Conservation (phyloP, 2,329 filamentous ascomycete species). For the Talaromyces marneffei region DNA sequence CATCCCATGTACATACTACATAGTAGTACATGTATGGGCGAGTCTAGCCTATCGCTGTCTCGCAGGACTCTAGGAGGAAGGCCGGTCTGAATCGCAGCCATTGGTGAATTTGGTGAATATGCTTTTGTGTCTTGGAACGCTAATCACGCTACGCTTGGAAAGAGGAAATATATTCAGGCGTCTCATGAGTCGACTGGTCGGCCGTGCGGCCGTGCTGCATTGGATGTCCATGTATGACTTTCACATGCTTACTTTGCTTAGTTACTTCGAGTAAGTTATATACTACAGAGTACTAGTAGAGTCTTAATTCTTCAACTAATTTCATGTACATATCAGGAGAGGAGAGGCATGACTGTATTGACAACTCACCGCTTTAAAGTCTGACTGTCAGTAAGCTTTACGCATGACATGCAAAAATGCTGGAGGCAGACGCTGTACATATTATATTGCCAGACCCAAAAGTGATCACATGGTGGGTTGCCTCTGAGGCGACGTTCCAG, state of each 20-base stretch:
- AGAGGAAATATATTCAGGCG: background rate
- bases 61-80: background rate
- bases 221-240: background rate
- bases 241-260: no score
- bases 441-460: no score
- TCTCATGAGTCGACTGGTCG: background rate
- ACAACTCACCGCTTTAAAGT: background rate
- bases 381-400: background rate
- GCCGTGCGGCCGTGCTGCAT: constrained; percentile 7
- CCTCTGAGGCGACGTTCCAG: background rate
- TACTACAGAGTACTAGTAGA: no score
- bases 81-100: background rate
- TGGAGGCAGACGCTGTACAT: background rate
- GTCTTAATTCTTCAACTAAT: background rate
- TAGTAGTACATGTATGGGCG: background rate
- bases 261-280: no score
- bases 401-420: constrained; percentile 2
- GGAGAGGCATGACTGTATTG: background rate
- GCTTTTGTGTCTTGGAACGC: no score
- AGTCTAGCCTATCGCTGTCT: constrained; percentile 1
- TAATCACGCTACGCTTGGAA: background rate
- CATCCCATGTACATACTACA: constrained; percentile 3
- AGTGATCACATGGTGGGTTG: constrained; percentile 3
- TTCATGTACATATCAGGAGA: background rate
- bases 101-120: background rate